A percentile compares a stretch with the other conserved stretches of the same genome.
Conservation (phyloP, 345 rosid species). For the Conringia planisiliqua region DNA sequence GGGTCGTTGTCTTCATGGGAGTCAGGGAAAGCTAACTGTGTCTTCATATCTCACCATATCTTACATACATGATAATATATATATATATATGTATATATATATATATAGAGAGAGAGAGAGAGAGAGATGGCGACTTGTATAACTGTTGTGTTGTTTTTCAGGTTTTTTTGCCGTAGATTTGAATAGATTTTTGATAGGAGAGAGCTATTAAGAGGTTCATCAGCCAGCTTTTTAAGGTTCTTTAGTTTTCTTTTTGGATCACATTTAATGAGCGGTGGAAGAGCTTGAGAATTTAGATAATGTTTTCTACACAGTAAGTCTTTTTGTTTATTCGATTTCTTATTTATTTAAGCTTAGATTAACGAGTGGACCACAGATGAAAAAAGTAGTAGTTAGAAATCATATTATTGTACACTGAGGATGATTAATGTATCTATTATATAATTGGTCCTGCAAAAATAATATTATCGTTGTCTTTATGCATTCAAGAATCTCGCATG, state of each 20-base stretch:
- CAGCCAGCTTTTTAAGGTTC: conserved; percentile 30
- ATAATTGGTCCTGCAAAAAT: not conserved
- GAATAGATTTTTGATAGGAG: conserved; percentile 11
- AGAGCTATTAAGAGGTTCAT: conserved; percentile 2
- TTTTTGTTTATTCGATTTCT: not conserved
- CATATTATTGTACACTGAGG: not conserved
- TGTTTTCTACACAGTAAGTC: conserved; percentile 10
- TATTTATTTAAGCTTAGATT: not conserved
- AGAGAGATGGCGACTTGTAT: conserved; percentile 22
- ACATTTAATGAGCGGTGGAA: conserved; percentile 27
- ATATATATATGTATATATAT: not conserved
- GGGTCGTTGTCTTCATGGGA: conserved; percentile 63
- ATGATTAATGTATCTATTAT: conserved; percentile 9
- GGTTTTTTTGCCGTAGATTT: not conserved
- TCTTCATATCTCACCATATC: conserved; percentile 54
- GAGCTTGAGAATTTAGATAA: conserved; percentile 29
- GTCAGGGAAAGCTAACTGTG: conserved; percentile 61
- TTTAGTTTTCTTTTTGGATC: conserved; percentile 19
- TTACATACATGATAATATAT: not conserved
- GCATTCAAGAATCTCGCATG: conserved; percentile 20
- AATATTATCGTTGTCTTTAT: conserved; percentile 11
- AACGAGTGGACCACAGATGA: conserved; percentile 24
- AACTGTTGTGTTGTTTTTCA: conserved; percentile 7
- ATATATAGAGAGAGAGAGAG: not conserved
- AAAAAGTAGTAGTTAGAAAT: not conserved